These are phyloP conservation scores for Scheffersomyces lignosus DNA, from an alignment of 805 yeast genomes.

Conservation along the genomic window DNA sequence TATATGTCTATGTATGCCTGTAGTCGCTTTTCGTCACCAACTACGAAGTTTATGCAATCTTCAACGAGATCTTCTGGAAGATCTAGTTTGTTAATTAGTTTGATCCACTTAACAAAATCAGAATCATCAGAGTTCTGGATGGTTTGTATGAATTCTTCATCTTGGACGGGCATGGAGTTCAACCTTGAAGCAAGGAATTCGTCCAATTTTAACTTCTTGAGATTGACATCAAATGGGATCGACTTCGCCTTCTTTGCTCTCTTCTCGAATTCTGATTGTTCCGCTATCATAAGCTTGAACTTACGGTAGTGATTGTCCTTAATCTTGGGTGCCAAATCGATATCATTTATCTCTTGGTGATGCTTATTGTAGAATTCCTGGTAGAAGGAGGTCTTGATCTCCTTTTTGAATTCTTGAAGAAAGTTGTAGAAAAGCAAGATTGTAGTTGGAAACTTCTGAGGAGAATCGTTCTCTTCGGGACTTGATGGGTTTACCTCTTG, in stretches of 20 bases:
- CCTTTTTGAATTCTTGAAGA: slow-evolving; percentile 30
- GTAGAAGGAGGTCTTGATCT: slow-evolving; percentile 26
- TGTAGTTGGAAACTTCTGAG: slow-evolving; percentile 19
- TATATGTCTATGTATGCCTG: slow-evolving; percentile 19
- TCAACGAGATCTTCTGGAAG: slow-evolving; percentile 23
- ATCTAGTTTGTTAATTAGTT: slow-evolving; percentile 19
- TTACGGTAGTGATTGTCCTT: slow-evolving; percentile 25
- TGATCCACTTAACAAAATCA: slow-evolving; percentile 30
- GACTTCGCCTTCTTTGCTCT: slow-evolving; percentile 16
- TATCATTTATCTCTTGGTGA: slow-evolving; percentile 9
- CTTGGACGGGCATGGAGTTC: too few relatives aligned
- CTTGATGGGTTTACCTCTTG: neutral
- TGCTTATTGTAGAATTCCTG: slow-evolving; percentile 25
- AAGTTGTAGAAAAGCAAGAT: slow-evolving; percentile 19
- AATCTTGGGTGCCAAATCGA: slow-evolving; percentile 14
- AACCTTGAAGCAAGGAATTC: slow-evolving; percentile 18
- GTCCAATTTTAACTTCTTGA: slow-evolving; percentile 28
- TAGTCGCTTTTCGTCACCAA: slow-evolving; percentile 41
- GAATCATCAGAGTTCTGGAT: slow-evolving; percentile 1
- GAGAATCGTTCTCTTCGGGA: neutral
- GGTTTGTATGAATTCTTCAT: neutral
- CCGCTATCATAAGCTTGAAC: slow-evolving; percentile 27
- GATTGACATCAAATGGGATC: slow-evolving; percentile 18
- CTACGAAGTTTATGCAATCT: slow-evolving; percentile 32
- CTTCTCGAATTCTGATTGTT: slow-evolving; percentile 30